phyloP scores from a whole-genome alignment of 495 filamentous ascomycete species.

The Penicillium maclennaniae region DNA sequence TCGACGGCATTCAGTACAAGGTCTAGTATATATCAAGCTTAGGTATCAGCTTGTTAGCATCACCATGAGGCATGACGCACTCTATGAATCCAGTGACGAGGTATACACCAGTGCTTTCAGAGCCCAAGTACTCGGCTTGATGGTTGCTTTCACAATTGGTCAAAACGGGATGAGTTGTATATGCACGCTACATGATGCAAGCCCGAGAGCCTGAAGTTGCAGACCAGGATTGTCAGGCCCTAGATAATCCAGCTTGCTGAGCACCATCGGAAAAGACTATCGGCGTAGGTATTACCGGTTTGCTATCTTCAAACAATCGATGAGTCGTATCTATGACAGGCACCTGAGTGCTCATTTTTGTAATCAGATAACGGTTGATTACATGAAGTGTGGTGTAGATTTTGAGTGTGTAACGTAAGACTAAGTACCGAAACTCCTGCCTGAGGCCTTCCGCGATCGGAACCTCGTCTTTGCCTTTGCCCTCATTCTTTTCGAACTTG shows the following conservation, averaged over 20 bases:
- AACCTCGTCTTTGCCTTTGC: background rate
- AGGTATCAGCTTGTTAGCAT: background rate
- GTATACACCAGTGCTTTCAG: background rate
- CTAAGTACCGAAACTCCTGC: background rate
- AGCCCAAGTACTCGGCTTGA: background rate
- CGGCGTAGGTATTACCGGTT: background rate
- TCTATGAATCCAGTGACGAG: background rate
- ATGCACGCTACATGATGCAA: conserved; percentile 17
- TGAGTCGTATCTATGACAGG: background rate
- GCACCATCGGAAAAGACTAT: background rate
- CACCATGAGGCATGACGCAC: background rate
- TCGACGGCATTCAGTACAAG: background rate
- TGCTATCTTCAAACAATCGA: background rate
- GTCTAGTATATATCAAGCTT: background rate
- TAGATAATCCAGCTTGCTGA: conserved; percentile 5
- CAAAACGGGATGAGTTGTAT: background rate
- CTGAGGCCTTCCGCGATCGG: conserved; percentile 3
- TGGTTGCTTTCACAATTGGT: background rate
- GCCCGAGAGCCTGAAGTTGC: conserved; percentile 20
- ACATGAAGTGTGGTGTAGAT: background rate
- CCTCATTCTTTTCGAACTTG: background rate
- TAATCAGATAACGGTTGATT: background rate
- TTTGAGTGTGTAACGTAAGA: background rate
- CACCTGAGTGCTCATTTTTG: background rate
- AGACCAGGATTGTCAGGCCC: conserved; percentile 9